Base-by-base conservation (phyloP, 768 basidiomycete species). In the Glaciozyma martinii region DNA sequence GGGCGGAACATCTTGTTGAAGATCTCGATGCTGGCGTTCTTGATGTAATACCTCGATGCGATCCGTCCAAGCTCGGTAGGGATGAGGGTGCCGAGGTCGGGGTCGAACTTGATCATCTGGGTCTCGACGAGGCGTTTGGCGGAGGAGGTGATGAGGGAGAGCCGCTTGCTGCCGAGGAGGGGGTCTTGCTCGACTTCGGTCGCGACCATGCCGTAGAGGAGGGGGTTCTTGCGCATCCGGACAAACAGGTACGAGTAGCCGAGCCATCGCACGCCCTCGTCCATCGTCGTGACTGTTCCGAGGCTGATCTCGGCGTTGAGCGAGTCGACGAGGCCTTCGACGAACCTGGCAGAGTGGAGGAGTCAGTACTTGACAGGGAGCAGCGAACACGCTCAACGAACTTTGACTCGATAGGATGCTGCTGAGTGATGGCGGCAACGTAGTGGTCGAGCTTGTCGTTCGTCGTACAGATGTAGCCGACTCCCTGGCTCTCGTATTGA, bases 331-430 rank as follows among this genome's bases (percentile, higher is more conserved):
- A 98, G 84, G 1, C 95, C 93, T 37, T 80, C 80, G 46, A 81
- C 82, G 76, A 99, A 97, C 77, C 82, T 83, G 50, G 5, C 23
- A 15, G 15, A 16, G 46, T n/a, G 46, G 46, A 12, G 46, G 19
- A n/a, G 19, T 47, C 21, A 47, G 46, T 47, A 23, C 9, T 47
- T 8, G 46, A 6, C 8, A n/a, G 46, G 10, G 5, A 8, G 3
- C 3, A 3, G n/a, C 4, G 21, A 47, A 19, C 9, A 16, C 18
- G 9, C 21, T 7, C 23, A 42, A 74, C 86, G 71, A 59, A 93
- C 91, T 88, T 87, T 5, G 95, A 98, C 77, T 99, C 95, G 63
- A 99, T 99, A 0, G 95, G 89, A 73, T 88, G 86, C 86, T 97
- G 71, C 30, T 60, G 63, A 49, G 55, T 54, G 42, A 64, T 65